These are phyloP conservation scores for Tetrahymena thermophila DNA, from an alignment of 73 alveolate species.

Conservation along the genomic window DNA sequence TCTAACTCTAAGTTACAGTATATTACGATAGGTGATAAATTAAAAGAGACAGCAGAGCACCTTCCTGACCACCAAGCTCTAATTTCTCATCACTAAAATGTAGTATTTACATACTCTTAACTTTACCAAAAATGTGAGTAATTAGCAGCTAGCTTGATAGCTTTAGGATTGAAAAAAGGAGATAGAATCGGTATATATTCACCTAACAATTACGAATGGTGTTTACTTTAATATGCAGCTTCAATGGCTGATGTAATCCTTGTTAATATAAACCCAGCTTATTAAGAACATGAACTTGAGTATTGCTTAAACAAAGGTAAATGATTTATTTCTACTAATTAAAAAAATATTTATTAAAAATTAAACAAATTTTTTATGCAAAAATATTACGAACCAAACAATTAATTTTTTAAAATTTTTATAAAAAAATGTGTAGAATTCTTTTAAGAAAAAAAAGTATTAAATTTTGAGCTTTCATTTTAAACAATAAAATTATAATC, in stretches of 20 bases:
- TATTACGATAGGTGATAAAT: background rate
- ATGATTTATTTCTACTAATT: background rate
- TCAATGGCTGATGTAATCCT: conserved; percentile 69
- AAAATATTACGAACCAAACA: background rate
- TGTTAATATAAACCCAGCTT: conserved; percentile 90
- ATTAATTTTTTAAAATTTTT: too few relatives aligned
- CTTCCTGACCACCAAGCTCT: background rate
- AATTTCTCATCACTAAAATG: conserved; percentile 11
- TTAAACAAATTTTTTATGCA: background rate
- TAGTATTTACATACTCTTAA: conserved; percentile 47
- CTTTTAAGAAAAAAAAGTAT: too few relatives aligned
- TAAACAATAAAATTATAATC: too few relatives aligned
- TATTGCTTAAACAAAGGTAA: conserved; percentile 28
- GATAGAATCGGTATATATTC: conserved; percentile 79
- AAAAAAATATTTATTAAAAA: background rate
- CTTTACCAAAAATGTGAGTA: conserved; percentile 47
- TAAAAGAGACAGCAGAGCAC: background rate
- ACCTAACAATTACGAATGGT: conserved; percentile 75
- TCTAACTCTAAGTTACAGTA: background rate
- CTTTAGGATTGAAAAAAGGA: conserved; percentile 74
- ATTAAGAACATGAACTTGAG: conserved; percentile 51
- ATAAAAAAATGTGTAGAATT: too few relatives aligned
- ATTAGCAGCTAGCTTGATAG: conserved; percentile 69
- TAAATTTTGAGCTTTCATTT: too few relatives aligned
- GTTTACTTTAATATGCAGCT: conserved; percentile 59